A percentile compares a stretch with the other conserved stretches of the same genome.
phyloP scores from a whole-genome alignment of 495 filamentous ascomycete genomes.

The Penicillium bialowiezense region DNA sequence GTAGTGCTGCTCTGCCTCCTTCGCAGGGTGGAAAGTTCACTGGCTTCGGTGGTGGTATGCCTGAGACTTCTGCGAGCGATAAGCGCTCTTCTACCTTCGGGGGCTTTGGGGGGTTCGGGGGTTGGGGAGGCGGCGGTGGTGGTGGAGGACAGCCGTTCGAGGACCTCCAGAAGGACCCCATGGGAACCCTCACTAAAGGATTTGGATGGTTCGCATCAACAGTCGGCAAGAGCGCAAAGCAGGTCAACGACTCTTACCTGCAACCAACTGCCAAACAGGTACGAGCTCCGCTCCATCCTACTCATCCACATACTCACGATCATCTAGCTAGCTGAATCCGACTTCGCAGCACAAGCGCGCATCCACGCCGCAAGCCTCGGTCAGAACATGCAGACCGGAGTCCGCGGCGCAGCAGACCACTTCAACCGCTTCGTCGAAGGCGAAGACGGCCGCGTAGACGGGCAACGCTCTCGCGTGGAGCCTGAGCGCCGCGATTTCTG shows the following conservation, averaged over 20 bases:
- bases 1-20: slow-evolving; percentile 71
- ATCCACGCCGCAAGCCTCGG: slow-evolving; percentile 64
- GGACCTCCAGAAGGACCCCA: slow-evolving; percentile 86
- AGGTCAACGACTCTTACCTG: slow-evolving; percentile 81
- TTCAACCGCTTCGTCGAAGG: slow-evolving; percentile 83
- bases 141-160: slow-evolving; percentile 62
- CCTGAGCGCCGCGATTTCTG: slow-evolving; percentile 83
- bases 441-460: slow-evolving; percentile 32
- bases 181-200: slow-evolving; percentile 83
- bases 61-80: slow-evolving; percentile 28
- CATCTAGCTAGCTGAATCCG: slow-evolving; percentile 81
- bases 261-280: slow-evolving; percentile 88
- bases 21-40: slow-evolving; percentile 88
- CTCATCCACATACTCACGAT: too few relatives aligned
- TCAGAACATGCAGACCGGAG: slow-evolving; percentile 60
- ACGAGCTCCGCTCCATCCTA: slow-evolving; percentile 17
- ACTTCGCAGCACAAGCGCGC: slow-evolving; percentile 80
- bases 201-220: slow-evolving; percentile 90
- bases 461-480: slow-evolving; percentile 36
- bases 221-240: slow-evolving; percentile 85
- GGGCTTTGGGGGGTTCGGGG: slow-evolving; percentile 27
- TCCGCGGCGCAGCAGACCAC: slow-evolving; percentile 67
- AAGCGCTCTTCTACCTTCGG: slow-evolving; percentile 25
- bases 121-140: slow-evolving; percentile 24
- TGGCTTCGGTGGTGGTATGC: slow-evolving; percentile 79